Conservation (phyloP, 179 eudicot species). For the Beta corolliflora region DNA sequence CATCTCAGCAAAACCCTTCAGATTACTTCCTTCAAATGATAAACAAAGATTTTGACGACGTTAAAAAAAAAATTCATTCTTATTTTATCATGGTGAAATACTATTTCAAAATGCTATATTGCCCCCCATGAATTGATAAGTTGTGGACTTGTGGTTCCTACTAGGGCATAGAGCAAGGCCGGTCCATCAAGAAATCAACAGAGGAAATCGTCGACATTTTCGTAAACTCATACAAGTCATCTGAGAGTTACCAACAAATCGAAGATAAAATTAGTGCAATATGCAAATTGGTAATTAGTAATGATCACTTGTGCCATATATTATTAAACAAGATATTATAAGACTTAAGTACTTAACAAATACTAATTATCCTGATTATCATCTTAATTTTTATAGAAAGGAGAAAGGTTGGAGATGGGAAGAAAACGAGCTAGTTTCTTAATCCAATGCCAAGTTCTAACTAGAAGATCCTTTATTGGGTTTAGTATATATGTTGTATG, state of each 20-base stretch:
- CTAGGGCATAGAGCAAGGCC: conserved; percentile 37
- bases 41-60: conserved; percentile 62
- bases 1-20: conserved; percentile 54
- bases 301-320: not conserved
- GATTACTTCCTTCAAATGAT: conserved; percentile 63
- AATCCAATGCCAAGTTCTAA: conserved; percentile 47
- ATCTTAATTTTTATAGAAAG: conserved; percentile 22
- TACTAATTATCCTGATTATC: not conserved
- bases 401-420: conserved; percentile 20
- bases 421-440: conserved; percentile 36
- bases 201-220: conserved; percentile 35
- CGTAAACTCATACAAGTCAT: conserved; percentile 37
- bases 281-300: conserved; percentile 32
- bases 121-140: not conserved
- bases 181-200: conserved; percentile 1
- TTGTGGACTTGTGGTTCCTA: no score
- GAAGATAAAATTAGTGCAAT: conserved; percentile 28
- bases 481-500: no score
- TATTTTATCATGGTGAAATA: not conserved
- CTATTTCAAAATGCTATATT: not conserved
- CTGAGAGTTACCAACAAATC: conserved; percentile 22
- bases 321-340: no score
- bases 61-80: conserved; percentile 11
- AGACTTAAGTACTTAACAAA: no score
- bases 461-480: conserved; percentile 29